Evolutionary conservation across 768 basidiomycete species (phyloP), one percentile per base, ranked within the genome.

Genomic region (Psilocybe cyanescens): DNA sequence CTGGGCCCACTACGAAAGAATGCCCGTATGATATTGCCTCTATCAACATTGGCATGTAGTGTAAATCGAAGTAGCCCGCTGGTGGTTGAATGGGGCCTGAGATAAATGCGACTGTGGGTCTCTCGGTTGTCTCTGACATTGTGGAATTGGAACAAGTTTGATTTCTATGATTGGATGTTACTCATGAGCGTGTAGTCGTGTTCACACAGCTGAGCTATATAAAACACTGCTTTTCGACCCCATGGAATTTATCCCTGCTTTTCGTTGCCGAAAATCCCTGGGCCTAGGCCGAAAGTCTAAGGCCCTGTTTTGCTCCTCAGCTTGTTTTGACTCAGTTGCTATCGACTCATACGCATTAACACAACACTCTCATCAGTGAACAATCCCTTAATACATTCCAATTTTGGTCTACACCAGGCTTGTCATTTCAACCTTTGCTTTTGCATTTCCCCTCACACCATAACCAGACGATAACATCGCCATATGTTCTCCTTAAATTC

Each of bases 1-100:
- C 68, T 39, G 72, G 71, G 4, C 71, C 70, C 33, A 72, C 56
- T 8, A 71, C 64, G 48, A 72, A 71, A 7, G 58, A 63, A 45
- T 70, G 64, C n/a, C 67, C 64, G 5, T 49, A 47, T 41, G 65
- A 58, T 14, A 70, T 70, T 7, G 70, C 70, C 3, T 52, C 24
- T 8, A 35, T 55, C 1, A 72, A 60, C 28, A 55, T 31, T 5
- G 64, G 60, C 39, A 62, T 62, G 41, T 72, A 72, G 53, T 70
- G 53, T 3, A 28, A 44, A 1, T 41, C 29, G 49, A 74, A 72
- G 52, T 68, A 72, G 5, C 57, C 59, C 8, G 55, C 30, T 11
- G 56, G 60, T 17, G 59, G 61, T 46, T 66, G 60, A 41, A 69
- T 62, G 19, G 68, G 70, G 11, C 72, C 72, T 29, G 71, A 74